phyloP scores from a whole-genome alignment of 768 basidiomycete genomes.

The Lactarius hengduanensis region DNA sequence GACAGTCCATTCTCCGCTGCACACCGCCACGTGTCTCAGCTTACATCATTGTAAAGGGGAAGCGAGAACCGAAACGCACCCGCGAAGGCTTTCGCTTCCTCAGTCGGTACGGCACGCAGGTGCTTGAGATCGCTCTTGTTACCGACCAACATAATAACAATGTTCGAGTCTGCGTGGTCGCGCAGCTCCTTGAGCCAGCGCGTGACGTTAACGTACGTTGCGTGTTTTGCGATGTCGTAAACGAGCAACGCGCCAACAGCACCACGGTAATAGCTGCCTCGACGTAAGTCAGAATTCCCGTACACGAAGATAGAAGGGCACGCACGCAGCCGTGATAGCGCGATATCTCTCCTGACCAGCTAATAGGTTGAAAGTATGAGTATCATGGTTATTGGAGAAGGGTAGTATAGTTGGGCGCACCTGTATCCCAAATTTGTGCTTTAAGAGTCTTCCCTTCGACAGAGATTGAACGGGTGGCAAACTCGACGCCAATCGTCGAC shows the following conservation, averaged over 20 bases:
- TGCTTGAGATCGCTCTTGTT: conserved; percentile 99
- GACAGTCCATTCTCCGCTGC: conserved; percentile 85
- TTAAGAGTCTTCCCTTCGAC: conserved; percentile 98
- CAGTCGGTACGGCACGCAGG: conserved; percentile 91
- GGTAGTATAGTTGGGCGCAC: conserved; percentile 44
- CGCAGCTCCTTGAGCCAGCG: conserved; percentile 97
- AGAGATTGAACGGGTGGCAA: conserved; percentile 91
- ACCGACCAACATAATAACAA: conserved; percentile 94
- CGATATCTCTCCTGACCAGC: conserved; percentile 98
- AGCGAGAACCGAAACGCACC: conserved; percentile 48
- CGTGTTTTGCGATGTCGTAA: conserved; percentile 92
- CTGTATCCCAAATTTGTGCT: conserved; percentile 99
- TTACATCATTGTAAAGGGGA: not conserved
- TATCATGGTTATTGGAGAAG: not conserved
- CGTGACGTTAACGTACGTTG: conserved; percentile 90
- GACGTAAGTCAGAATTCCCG: not conserved
- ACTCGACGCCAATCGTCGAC: conserved; percentile 99
- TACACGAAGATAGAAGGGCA: conserved; percentile 28
- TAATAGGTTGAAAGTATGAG: conserved; percentile 34
- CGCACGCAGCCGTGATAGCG: conserved; percentile 94
- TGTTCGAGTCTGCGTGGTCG: conserved; percentile 91
- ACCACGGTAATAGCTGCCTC: conserved; percentile 88
- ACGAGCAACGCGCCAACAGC: conserved; percentile 91
- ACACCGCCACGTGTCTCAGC: conserved; percentile 4
- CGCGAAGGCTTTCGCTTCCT: conserved; percentile 92